Conservation (phyloP, 257 asterid species). For the Solanum virginianum region DNA sequence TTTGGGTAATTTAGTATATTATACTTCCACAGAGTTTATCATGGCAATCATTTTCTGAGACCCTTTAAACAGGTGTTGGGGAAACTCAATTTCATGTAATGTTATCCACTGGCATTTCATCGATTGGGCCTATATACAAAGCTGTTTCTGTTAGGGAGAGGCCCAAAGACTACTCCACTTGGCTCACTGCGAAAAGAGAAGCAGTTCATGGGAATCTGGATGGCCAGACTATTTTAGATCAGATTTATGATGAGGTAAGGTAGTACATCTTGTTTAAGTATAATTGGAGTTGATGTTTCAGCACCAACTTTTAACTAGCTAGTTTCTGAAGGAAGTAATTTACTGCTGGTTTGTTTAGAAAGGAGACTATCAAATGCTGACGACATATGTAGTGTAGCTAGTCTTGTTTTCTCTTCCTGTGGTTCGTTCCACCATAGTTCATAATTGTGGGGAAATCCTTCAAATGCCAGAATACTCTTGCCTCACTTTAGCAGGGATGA, state of each 20-base stretch:
- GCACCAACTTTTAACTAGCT: not conserved
- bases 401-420: not conserved
- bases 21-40: not conserved
- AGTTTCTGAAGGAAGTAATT: not conserved
- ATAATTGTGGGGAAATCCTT: not conserved
- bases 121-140: conserved; percentile 54
- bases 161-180: conserved; percentile 20
- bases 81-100: conserved; percentile 61
- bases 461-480: not conserved
- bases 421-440: not conserved
- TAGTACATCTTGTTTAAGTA: not conserved
- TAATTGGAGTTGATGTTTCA: not conserved
- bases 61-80: conserved; percentile 40
- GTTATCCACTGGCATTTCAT: conserved; percentile 59
- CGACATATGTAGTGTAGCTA: not conserved
- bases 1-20: not conserved
- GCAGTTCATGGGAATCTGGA: conserved; percentile 43
- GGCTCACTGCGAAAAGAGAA: conserved; percentile 68
- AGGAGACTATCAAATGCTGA: not conserved
- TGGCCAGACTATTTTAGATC: conserved; percentile 59
- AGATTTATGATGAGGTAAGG: conserved; percentile 55
- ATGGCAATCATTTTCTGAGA: not conserved
- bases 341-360: not conserved
- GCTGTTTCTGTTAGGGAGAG: conserved; percentile 53
- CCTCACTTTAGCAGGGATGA: not conserved